Percentiles rank a stretch among this genome's conserved stretches.
Conservation (phyloP, 352 stramenopile genomes). For the Globisporangium splendens region DNA sequence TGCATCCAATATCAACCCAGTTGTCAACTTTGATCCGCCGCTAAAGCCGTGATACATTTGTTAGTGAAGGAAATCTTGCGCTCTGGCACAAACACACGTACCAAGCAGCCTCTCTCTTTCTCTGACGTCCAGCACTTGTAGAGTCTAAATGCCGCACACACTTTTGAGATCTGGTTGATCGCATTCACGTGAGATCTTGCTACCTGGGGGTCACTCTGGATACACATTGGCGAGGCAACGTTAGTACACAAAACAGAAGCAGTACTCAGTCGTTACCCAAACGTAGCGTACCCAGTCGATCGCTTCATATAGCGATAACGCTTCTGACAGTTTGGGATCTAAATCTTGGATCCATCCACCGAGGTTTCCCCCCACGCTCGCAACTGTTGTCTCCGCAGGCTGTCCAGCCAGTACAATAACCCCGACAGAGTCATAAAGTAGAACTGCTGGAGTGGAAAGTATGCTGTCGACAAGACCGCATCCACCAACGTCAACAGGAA, state of each 20-base stretch:
- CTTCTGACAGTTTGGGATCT: constrained; percentile 25
- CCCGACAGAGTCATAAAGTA: constrained; percentile 49
- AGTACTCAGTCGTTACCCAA: too few relatives aligned
- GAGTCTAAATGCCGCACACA: constrained; percentile 23
- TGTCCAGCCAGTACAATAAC: constrained; percentile 35
- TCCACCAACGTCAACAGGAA: constrained; percentile 37
- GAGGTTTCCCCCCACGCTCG: constrained; percentile 5
- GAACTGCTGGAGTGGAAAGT: constrained; percentile 63
- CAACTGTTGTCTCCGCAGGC: not conserved
- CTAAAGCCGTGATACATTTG: constrained; percentile 11
- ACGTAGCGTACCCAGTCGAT: constrained; percentile 35
- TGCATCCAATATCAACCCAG: constrained; percentile 50
- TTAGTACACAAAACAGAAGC: not conserved
- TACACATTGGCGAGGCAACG: not conserved
- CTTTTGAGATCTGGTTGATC: constrained; percentile 20
- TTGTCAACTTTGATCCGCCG: constrained; percentile 37
- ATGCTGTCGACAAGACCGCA: constrained; percentile 42
- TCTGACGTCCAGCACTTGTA: constrained; percentile 31
- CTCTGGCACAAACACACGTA: constrained; percentile 8
- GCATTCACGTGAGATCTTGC: constrained; percentile 23
- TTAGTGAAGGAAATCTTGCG: too few relatives aligned
- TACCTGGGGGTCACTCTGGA: constrained; percentile 14
- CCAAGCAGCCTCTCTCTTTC: constrained; percentile 16
- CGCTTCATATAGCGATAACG: constrained; percentile 29
- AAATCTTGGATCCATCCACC: constrained; percentile 16